Conservation (phyloP, 371 early-diverging fungal species). For the Rhizopus arrhizus region DNA sequence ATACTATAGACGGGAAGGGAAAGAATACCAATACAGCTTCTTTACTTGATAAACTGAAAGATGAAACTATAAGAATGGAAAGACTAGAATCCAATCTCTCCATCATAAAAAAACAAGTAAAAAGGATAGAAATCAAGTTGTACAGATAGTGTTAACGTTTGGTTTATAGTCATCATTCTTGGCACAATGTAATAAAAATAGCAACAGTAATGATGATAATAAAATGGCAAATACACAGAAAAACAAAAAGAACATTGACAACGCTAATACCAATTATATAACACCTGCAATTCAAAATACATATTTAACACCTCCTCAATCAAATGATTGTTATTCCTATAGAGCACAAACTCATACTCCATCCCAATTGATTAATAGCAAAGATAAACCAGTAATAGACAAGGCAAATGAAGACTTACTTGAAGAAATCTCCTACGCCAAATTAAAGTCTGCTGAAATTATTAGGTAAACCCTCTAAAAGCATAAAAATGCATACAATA, state of each 20-base stretch:
- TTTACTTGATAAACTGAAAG: conserved; percentile 6
- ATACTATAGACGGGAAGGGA: background rate
- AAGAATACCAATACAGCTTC: background rate
- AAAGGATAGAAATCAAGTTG: no score
- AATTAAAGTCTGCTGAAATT: conserved; percentile 21
- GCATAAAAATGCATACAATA: background rate
- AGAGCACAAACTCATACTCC: no score
- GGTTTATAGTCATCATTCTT: conserved; percentile 18
- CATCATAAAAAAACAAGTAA: conserved; percentile 23
- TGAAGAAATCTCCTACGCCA: conserved; percentile 14
- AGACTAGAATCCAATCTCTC: conserved; percentile 8
- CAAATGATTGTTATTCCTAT: conserved; percentile 1
- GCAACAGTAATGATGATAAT: background rate
- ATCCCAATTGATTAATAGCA: no score
- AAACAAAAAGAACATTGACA: no score
- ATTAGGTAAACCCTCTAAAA: conserved; percentile 14
- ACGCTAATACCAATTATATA: background rate
- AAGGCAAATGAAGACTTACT: background rate
- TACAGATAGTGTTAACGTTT: no score
- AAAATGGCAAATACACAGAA: no score
- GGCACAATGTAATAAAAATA: background rate
- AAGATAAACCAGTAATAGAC: background rate
- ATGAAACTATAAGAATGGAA: conserved; percentile 24
- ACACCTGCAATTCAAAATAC: background rate
- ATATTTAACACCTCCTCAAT: conserved; percentile 9